phyloP scores from a whole-genome alignment of 2,329 filamentous ascomycete genomes.

The Verticillium tricorpus region DNA sequence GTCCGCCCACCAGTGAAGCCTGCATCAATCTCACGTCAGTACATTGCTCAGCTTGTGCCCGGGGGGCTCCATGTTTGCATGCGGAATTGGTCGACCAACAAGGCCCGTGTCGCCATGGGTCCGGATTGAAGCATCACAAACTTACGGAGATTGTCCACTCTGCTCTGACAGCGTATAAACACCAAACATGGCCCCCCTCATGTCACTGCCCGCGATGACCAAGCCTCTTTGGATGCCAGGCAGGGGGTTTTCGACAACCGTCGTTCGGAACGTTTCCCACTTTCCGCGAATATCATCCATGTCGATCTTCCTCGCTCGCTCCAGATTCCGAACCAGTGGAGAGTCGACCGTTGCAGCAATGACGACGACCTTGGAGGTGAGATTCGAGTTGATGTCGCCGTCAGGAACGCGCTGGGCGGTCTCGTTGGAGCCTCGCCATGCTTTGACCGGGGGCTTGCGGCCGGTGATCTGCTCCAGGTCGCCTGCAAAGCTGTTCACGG shows the following conservation, averaged over 20 bases:
- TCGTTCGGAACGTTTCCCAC: slow-evolving; percentile 52
- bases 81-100: too few species aligned
- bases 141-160: slow-evolving; percentile 52
- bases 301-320: slow-evolving; percentile 15
- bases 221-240: slow-evolving; percentile 37
- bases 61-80: too few species aligned
- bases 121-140: not conserved
- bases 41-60: too few species aligned
- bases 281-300: slow-evolving; percentile 29
- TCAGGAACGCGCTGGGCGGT: not conserved
- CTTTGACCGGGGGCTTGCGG: slow-evolving; percentile 2
- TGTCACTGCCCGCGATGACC: slow-evolving; percentile 54
- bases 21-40: slow-evolving; percentile 5
- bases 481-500: slow-evolving; percentile 2
- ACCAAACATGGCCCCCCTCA: slow-evolving; percentile 56
- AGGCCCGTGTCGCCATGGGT: too few species aligned
- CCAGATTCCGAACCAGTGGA: slow-evolving; percentile 12
- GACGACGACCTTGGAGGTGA: not conserved
- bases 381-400: slow-evolving; percentile 1
- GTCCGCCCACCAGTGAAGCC: slow-evolving; percentile 58
- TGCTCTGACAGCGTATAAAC: slow-evolving; percentile 57
- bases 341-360: slow-evolving; percentile 13
- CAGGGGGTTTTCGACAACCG: slow-evolving; percentile 41
- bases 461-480: slow-evolving; percentile 7
- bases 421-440: not conserved